Base-by-base conservation (phyloP, 2,329 filamentous ascomycete species). In the Fusarium zealandicum region DNA sequence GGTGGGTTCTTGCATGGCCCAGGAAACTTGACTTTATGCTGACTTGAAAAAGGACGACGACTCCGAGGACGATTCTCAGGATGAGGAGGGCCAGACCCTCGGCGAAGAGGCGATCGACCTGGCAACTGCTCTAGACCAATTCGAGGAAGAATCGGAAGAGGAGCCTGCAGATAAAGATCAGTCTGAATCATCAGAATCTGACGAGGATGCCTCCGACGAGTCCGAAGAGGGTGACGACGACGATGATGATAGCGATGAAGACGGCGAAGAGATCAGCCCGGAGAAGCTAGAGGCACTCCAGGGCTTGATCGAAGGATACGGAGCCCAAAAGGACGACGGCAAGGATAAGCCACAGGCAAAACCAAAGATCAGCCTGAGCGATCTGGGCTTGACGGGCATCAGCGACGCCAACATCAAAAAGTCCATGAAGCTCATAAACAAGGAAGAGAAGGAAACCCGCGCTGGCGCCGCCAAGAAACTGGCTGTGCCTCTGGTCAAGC, bases 401-500 rank as follows among this genome's bases (percentile, higher is more conserved):
- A 87, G 86, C 54, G 90, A 96, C 69, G 85, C 88, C 3, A 81
- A 86, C 40, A 84, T 93, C 67, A 92, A 90, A 70, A 92, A 88
- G 67, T 88, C 90, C 0, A 79, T 95, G 42, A 95, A 93, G 73
- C 82, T 90, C 58, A 82, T 93, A 69, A 82, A 80, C 59, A 87
- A 85, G 68, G 84, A 88, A 61, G 78, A 83, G 39, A 85, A 84
- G 63, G 75, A 75, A 54, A 73, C 68, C 27, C 71, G 75, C 1
- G 73, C 76, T 0, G 76, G 81, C 67, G 70, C 74, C 41, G 70
- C 78, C 73, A 78, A 85, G 78, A 96, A 92, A 73, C 82, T 98
- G 4, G 87, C 89, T 25, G 90, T 93, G 2, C 93, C 93, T 12
- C 80, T 97, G 5, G 86, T 91, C 2, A 92, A 90, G 70, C 84